phyloP scores from a whole-genome alignment of 192 early-diverging fungal species.

The Oehlia diaphana region DNA sequence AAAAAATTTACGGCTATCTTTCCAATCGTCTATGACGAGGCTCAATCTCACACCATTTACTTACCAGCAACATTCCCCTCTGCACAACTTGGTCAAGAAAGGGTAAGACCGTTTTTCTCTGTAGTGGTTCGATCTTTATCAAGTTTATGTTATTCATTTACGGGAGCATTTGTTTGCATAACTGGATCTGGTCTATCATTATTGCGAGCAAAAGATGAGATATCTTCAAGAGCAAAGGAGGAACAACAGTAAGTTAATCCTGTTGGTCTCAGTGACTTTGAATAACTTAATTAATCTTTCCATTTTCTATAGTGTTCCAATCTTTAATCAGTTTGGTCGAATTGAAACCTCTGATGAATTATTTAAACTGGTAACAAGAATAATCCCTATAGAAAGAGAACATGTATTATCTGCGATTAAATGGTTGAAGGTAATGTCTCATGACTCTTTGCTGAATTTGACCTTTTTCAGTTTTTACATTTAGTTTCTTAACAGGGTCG shows the following conservation, averaged over 20 bases:
- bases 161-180: not conserved
- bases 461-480: not conserved
- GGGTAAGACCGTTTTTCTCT: not conserved
- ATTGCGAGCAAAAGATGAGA: not conserved
- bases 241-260: not conserved
- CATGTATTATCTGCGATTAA: not conserved
- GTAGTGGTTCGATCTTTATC: not conserved
- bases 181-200: not conserved
- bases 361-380: not conserved
- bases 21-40: not conserved
- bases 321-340: slow-evolving; percentile 12
- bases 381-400: not conserved
- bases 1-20: not conserved
- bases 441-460: not conserved
- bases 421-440: not conserved
- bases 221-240: not conserved
- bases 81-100: not conserved
- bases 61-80: not conserved
- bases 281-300: slow-evolving; percentile 3
- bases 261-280: not conserved
- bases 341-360: slow-evolving; percentile 13
- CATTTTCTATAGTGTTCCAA: slow-evolving; percentile 14
- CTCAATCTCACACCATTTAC: not conserved
- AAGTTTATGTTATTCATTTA: not conserved
- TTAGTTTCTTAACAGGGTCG: slow-evolving; percentile 3